phyloP scores from a whole-genome alignment of 2,329 filamentous ascomycete species.

The Thelonectria rubi region DNA sequence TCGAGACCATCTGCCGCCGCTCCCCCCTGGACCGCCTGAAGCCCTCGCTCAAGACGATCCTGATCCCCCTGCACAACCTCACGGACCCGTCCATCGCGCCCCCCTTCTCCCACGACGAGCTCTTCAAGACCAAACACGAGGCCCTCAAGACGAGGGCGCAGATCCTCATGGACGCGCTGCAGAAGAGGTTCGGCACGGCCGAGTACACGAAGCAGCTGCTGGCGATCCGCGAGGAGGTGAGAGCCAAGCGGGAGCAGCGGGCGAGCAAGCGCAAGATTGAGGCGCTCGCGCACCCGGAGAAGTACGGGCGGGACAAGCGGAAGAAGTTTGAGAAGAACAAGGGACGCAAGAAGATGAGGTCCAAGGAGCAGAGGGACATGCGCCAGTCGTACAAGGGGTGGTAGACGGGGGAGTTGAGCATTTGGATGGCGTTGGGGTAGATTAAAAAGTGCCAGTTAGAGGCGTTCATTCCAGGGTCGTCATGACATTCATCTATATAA shows the following conservation, averaged over 20 bases:
- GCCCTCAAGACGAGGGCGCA: slow-evolving; percentile 75
- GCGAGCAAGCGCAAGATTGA: slow-evolving; percentile 89
- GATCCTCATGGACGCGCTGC: slow-evolving; percentile 82
- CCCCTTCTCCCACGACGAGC: slow-evolving; percentile 75
- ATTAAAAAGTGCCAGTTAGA: slow-evolving; percentile 26
- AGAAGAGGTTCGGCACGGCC: slow-evolving; percentile 83
- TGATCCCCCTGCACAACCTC: slow-evolving; percentile 77
- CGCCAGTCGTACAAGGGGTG: slow-evolving; percentile 73
- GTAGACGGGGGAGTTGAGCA: slow-evolving; percentile 37
- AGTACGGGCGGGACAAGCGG: slow-evolving; percentile 79
- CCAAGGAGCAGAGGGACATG: slow-evolving; percentile 74
- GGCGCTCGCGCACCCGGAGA: slow-evolving; percentile 83
- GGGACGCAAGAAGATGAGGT: slow-evolving; percentile 81
- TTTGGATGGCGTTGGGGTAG: slow-evolving; percentile 42
- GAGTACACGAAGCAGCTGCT: slow-evolving; percentile 80
- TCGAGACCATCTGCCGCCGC: slow-evolving; percentile 74
- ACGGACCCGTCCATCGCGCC: slow-evolving; percentile 80
- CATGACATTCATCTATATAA: slow-evolving; percentile 20
- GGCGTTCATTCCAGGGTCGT: slow-evolving; percentile 33
- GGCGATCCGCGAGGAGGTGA: slow-evolving; percentile 77
- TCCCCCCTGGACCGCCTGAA: slow-evolving; percentile 65
- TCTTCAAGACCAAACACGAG: slow-evolving; percentile 75
- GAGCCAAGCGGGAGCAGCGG: slow-evolving; percentile 75
- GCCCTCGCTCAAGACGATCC: slow-evolving; percentile 68
- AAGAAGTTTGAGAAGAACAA: slow-evolving; percentile 87